Base-by-base conservation (phyloP, 1,284 basidiomycete genomes). In the Ceratobasidium sp. region DNA sequence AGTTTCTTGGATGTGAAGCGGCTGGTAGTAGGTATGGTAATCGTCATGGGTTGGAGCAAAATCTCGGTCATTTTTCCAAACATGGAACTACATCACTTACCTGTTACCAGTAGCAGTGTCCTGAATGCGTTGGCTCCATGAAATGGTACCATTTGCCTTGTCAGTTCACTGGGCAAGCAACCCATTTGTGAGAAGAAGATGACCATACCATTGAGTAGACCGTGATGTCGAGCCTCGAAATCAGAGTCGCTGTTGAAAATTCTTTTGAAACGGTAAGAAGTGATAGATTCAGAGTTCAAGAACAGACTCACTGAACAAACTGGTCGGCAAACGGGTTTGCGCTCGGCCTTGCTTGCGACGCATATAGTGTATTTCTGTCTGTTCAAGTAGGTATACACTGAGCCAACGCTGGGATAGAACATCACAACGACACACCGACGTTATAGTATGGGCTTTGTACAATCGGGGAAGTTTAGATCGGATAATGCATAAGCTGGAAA, bases 101-200 rank as follows among this genome's bases (percentile, higher is more conserved):
- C 77, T 89, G 85, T 76, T 91, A 89, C 88, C 89, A 91, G 78
- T 91, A 90, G 74, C 83, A 85, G 75, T 89, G 89, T 76, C 85
- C 85, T 67, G 88, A 77, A 79, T 88, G 86, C 6, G 74, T 73
- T 59, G 73, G 74, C 26, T 75, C 74, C 74, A 75, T 73, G 55
- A 75, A 71, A 50, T 69, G 65, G 46, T 69, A 28, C 65, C 65
- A 69, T 69, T 69, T 69, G 41, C 65, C 74, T 75, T 50, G 34
- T 6, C 23, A 21, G 18, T 4, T 23, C 14, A 6, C n/a, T n/a
- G n/a, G n/a, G n/a, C n/a, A n/a, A n/a, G n/a, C n/a, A n/a, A n/a
- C n/a, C n/a, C n/a, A n/a, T n/a, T n/a, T n/a, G n/a, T n/a, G n/a
- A n/a, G n/a, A n/a, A n/a, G n/a, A n/a, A n/a, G n/a, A n/a, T n/a